Conservation (phyloP, 2,329 filamentous ascomycete genomes). For the Neofusicoccum ribis region DNA sequence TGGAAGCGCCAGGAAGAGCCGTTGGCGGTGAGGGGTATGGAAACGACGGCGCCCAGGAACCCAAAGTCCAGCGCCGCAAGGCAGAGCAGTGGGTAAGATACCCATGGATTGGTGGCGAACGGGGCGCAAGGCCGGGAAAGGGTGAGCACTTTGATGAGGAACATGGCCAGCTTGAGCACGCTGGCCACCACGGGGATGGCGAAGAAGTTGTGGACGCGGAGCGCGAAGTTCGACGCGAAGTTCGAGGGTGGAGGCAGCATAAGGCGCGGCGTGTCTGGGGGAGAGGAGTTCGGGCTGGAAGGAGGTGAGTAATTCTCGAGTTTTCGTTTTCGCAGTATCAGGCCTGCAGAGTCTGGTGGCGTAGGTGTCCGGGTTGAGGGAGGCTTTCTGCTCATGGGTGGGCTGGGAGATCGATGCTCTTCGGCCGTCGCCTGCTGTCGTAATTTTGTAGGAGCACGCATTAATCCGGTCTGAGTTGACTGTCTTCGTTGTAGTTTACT, state of each 20-base stretch:
- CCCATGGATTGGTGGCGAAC: constrained; percentile 62
- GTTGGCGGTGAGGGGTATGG: background rate
- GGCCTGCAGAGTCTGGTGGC: constrained; percentile 4
- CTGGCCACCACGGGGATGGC: constrained; percentile 34
- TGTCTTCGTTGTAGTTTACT: constrained; percentile 27
- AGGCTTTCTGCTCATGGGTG: constrained; percentile 23
- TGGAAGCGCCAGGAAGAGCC: background rate
- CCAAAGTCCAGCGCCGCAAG: constrained; percentile 67
- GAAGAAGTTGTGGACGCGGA: constrained; percentile 33
- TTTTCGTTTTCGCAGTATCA: constrained; percentile 15
- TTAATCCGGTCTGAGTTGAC: constrained; percentile 24
- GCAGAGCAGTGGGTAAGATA: constrained; percentile 67
- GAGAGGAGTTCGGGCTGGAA: background rate
- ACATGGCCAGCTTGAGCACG: constrained; percentile 59
- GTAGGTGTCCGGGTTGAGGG: background rate
- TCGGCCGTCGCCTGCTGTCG: constrained; percentile 33
- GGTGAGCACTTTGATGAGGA: constrained; percentile 67
- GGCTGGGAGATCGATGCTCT: constrained; percentile 34
- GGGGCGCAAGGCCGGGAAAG: constrained; percentile 71
- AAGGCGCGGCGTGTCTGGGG: background rate
- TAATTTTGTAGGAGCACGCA: constrained; percentile 37
- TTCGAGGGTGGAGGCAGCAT: constrained; percentile 24
- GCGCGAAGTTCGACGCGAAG: constrained; percentile 29
- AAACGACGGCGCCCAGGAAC: constrained; percentile 24
- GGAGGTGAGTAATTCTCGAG: constrained; percentile 9